Evolutionary conservation across 495 filamentous ascomycete genomes (phyloP), one percentile per base, ranked within the genome.

Genomic region (Cercophora samala): DNA sequence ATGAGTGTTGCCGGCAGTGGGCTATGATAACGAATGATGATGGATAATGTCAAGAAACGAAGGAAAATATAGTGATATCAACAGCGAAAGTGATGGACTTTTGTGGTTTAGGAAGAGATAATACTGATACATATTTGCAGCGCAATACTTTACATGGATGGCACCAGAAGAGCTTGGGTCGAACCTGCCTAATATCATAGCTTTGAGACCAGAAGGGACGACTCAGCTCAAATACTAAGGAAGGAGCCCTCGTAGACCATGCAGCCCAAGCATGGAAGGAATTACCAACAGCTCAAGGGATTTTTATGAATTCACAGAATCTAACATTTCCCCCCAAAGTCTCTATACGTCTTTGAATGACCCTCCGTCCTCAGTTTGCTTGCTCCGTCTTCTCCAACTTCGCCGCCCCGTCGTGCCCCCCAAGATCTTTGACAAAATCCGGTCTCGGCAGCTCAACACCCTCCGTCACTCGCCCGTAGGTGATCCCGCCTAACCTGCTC

Each of bases 401-500:
- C 66, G 74, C 75, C 22, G 72, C 75, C 5, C 73, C 79, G 66
- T 79, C 80, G 15, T 11, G 15, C 0, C 79, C 79, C 0, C 80
- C 80, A 8, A 83, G 19, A 68, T 81, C 77, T 71, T 78, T 79
- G 54, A 81, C 78, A 71, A 86, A 96, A 66, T 88, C 84, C 19
- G 92, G 91, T 58, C 95, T 77, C 8, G 85, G 88, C 53, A 97
- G 73, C 81, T 98, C 94, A n/a, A 91, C 74, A 1, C 80, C 91
- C 58, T 93, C 88, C 0, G 83, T 88, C 5, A 85, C 80, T 24
- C 92, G 82, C 0, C 87, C 89, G 73, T 97, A 97, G 5, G 87
- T 87, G 70, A 97, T 93, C 0, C 95, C 94, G 9, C 93, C 94
- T 54, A 97, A 67, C 11, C 94, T 86, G 71, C 85, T 86, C 26